Base-by-base conservation (phyloP, 2,329 filamentous ascomycete genomes). In the Diaporthe nobilis region DNA sequence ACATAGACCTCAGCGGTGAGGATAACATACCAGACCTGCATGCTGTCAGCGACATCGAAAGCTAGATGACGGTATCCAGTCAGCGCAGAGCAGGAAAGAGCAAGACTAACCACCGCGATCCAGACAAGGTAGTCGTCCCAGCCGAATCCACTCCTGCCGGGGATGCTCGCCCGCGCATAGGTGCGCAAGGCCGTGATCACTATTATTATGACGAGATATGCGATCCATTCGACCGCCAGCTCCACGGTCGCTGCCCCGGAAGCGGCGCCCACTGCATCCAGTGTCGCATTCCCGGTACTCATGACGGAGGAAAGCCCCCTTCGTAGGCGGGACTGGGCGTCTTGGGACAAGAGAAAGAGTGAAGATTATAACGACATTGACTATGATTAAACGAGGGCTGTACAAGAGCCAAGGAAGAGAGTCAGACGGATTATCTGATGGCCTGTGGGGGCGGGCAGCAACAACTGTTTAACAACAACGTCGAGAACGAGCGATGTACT, bases 91-190 rank as follows among this genome's bases (percentile, higher is more conserved):
- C 4, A 17, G 2, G 2, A 44, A 5, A 31, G 49, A 22, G 6
- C 3, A 76, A 2, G 13, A 31, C 65, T 42, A 28, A 79, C 76
- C 25, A 76, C 37, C 5, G 78, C 80, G 55, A 79, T 34, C 76
- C 78, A 79, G 53, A 82, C 80, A 0, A 83, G 77, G 42, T 81
- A 82, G 53, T 84, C 82, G 28, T 84, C 82, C 31, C 80, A 68
- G 6, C 79, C 77, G 10, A 84, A 77, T 28, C 78, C 78, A 10
- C 77, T 76, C 3, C 80, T 55, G 0, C 82, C 81, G 6, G 80
- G 77, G 0, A 78, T 77, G 3, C 79, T 79, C 20, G 80, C 72
- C 9, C 82, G 79, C 25, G 82, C 80, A 73, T 82, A 84, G 1
- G 82, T 83, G 8, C 82, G 76, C 8, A 83, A 67, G 12, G 78